phyloP scores from a whole-genome alignment of 257 asterid species.

The Fraxinus americana region DNA sequence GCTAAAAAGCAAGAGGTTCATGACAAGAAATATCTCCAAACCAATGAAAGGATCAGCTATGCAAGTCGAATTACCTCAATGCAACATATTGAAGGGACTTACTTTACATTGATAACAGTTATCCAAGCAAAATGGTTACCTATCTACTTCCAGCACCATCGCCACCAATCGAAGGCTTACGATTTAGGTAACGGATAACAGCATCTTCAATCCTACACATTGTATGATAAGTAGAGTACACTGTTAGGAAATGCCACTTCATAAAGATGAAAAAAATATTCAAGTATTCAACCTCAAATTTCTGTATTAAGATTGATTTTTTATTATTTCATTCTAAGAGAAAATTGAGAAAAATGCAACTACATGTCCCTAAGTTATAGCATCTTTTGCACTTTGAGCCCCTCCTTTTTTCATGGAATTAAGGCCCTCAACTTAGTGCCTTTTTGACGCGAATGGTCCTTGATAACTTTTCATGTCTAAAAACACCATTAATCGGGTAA shows the following conservation, averaged over 20 bases:
- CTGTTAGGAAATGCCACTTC: not conserved
- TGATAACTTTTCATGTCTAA: too few relatives aligned
- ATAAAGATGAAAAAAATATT: constrained; percentile 8
- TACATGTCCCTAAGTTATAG: too few relatives aligned
- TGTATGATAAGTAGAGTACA: constrained; percentile 17
- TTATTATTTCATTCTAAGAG: too few relatives aligned
- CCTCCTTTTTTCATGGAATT: too few relatives aligned
- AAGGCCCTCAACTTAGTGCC: too few relatives aligned
- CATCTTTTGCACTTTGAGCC: too few relatives aligned
- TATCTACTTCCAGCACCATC: constrained; percentile 40
- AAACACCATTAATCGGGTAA: too few relatives aligned
- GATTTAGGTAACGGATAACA: constrained; percentile 64
- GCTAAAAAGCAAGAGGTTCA: constrained; percentile 24
- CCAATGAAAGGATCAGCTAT: constrained; percentile 17
- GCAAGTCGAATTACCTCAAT: constrained; percentile 5
- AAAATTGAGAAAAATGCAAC: too few relatives aligned
- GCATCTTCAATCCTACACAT: constrained; percentile 69
- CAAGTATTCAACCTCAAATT: too few relatives aligned
- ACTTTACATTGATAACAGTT: constrained; percentile 21
- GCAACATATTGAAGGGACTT: constrained; percentile 6
- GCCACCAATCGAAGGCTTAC: constrained; percentile 50
- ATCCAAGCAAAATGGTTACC: constrained; percentile 1
- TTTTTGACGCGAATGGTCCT: too few relatives aligned
- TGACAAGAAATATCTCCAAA: constrained; percentile 11
- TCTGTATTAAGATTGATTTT: too few relatives aligned